Conservation (phyloP, 345 rosid genomes). For the Sisymbrium altissimum region DNA sequence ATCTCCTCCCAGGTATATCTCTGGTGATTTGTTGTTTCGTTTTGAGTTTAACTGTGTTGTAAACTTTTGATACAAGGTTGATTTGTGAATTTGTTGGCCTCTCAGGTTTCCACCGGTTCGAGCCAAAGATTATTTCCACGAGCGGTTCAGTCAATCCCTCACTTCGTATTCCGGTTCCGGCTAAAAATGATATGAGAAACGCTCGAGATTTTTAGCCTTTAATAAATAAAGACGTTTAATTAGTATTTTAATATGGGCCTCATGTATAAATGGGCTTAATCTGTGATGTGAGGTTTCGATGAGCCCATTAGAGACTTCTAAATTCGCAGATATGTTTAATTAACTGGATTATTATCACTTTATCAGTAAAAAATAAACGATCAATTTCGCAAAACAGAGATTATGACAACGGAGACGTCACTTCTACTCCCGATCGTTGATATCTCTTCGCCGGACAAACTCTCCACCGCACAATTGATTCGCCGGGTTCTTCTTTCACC, state of each 20-base stretch:
- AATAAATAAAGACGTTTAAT: no score
- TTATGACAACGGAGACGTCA: slow-evolving; percentile 7
- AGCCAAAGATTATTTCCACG: slow-evolving; percentile 53
- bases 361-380: neutral
- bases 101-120: slow-evolving; percentile 70
- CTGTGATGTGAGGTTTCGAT: neutral
- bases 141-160: slow-evolving; percentile 48
- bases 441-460: slow-evolving; percentile 45
- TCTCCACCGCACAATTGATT: slow-evolving; percentile 44
- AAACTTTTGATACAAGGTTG: neutral
- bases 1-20: slow-evolving; percentile 62
- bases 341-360: no score
- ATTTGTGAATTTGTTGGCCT: neutral
- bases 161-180: slow-evolving; percentile 10
- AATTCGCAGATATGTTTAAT: neutral
- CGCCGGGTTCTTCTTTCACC: slow-evolving; percentile 43
- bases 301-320: no score
- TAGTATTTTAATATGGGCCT: neutral
- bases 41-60: no score
- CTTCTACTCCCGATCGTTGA: slow-evolving; percentile 50
- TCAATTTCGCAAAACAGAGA: neutral
- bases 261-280: neutral
- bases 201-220: neutral
- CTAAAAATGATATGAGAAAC: neutral
- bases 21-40: neutral